phyloP scores from a whole-genome alignment of 495 filamentous ascomycete genomes.

The Tetracladium setigerum region DNA sequence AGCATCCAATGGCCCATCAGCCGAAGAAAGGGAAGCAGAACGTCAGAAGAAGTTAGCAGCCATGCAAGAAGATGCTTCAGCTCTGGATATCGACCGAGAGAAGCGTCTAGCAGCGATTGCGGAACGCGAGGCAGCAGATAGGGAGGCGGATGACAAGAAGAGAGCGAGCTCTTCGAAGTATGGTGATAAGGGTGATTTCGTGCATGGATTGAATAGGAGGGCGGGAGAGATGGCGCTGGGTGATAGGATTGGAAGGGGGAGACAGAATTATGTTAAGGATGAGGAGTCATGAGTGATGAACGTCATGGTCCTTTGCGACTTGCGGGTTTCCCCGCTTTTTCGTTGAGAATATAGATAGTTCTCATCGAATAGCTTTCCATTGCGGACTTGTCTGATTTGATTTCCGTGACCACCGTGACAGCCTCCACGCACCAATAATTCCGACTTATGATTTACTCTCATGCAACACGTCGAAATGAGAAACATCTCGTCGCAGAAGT shows the following conservation, averaged over 20 bases:
- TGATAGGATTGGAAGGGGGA: constrained; percentile 42
- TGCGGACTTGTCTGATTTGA: too few species aligned
- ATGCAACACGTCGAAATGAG: too few species aligned
- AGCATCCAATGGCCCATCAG: constrained; percentile 3
- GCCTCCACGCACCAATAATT: too few species aligned
- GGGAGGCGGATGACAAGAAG: constrained; percentile 54
- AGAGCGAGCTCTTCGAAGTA: constrained; percentile 49
- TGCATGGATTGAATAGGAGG: constrained; percentile 49
- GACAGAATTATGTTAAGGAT: constrained; percentile 31
- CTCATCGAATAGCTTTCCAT: too few species aligned
- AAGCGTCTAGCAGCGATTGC: constrained; percentile 61
- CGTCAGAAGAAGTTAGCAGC: constrained; percentile 65
- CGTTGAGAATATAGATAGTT: too few species aligned
- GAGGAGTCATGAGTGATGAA: constrained; percentile 18
- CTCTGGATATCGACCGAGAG: constrained; percentile 68
- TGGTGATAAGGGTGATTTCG: constrained; percentile 56
- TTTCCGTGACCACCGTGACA: too few species aligned
- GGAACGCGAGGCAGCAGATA: constrained; percentile 53
- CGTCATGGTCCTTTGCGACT: not conserved
- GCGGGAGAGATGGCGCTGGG: constrained; percentile 49
- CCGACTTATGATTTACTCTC: too few species aligned
- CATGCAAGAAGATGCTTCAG: constrained; percentile 80
- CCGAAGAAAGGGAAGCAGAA: constrained; percentile 37
- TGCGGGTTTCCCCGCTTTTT: too few species aligned
- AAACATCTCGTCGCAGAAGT: too few species aligned